phyloP scores from a whole-genome alignment of 129 eudicot genomes.

The Flaveria bidentis region DNA sequence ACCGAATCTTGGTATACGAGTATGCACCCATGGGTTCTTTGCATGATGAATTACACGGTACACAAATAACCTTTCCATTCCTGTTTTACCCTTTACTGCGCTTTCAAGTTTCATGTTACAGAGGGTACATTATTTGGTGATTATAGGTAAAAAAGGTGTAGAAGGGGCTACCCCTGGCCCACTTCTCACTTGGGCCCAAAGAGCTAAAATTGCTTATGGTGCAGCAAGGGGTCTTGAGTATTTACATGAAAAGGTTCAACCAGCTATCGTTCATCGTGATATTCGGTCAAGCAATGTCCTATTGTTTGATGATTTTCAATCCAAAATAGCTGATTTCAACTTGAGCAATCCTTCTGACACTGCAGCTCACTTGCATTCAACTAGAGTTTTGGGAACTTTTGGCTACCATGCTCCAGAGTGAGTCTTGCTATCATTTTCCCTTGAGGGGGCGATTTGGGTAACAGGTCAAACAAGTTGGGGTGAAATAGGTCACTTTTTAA shows the following conservation, averaged over 20 bases:
- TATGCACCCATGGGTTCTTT: constrained; percentile 71
- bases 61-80: neutral
- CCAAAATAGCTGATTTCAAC: constrained; percentile 73
- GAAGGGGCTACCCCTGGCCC: constrained; percentile 79
- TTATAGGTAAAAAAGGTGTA: constrained; percentile 59
- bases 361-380: constrained; percentile 75
- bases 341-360: constrained; percentile 68
- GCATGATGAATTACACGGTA: constrained; percentile 74
- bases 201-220: constrained; percentile 69
- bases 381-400: constrained; percentile 72
- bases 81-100: neutral
- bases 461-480: no score
- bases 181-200: constrained; percentile 57
- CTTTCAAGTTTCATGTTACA: neutral
- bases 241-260: constrained; percentile 72
- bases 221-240: constrained; percentile 73
- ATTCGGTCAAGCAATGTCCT: constrained; percentile 72
- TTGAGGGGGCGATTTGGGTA: neutral
- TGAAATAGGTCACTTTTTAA: neutral
- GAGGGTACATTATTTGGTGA: neutral
- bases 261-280: constrained; percentile 69
- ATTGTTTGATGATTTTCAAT: constrained; percentile 52
- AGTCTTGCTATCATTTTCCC: constrained; percentile 23
- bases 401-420: constrained; percentile 85
- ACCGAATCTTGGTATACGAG: constrained; percentile 59